phyloP scores from a whole-genome alignment of 345 rosid species.

The Acer campestre region DNA sequence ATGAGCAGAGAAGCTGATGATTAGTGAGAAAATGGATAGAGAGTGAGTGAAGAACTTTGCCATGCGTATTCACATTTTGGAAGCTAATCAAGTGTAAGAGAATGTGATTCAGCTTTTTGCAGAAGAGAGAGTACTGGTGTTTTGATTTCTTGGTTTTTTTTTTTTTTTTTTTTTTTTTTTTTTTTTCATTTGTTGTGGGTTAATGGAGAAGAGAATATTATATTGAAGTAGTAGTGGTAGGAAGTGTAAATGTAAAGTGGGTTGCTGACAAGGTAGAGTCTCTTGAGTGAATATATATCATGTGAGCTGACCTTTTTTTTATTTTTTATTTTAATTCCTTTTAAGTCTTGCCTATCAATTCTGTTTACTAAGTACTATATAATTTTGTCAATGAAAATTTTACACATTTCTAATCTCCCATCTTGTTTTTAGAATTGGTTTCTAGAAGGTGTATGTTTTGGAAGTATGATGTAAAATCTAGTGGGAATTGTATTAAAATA shows the following conservation, averaged over 20 bases:
- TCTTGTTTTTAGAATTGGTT: not conserved
- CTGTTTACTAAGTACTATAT: not conserved
- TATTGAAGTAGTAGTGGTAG: no score
- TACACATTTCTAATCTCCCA: not conserved
- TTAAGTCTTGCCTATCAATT: not conserved
- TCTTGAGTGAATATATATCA: not conserved
- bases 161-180: no score
- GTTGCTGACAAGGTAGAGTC: not conserved
- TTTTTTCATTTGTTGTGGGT: not conserved
- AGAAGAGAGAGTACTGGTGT: not conserved
- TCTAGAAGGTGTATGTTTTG: no score
- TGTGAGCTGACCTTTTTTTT: not conserved
- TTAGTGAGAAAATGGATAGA: not conserved
- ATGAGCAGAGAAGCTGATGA: not conserved
- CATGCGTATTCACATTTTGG: constrained; percentile 11
- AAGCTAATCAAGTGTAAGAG: constrained; percentile 17
- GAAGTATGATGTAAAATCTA: no score
- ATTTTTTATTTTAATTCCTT: constrained; percentile 1
- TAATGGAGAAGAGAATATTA: not conserved
- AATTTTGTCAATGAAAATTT: not conserved
- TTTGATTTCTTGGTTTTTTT: not conserved
- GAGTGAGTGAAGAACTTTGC: not conserved
- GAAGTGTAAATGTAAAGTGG: constrained; percentile 7
- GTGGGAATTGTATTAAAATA: no score
- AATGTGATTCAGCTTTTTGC: constrained; percentile 3